Base-by-base conservation (phyloP, 1,139 yeast species). In the Hansenula anomala region DNA sequence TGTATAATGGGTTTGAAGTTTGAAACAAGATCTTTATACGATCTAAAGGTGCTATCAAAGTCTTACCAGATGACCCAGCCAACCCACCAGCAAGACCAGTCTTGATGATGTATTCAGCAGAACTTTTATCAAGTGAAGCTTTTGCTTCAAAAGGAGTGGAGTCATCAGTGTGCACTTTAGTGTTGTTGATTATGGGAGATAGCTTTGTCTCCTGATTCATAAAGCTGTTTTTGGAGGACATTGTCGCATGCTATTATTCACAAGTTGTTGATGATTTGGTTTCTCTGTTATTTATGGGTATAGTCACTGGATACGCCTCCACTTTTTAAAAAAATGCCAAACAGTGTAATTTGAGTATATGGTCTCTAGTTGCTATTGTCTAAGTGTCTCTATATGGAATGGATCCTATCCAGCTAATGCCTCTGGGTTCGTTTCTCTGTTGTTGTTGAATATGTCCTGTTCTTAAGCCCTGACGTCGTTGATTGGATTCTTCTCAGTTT, bases 61-160 rank as follows among this genome's bases (percentile, higher is more conserved):
- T 89, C 56, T 92, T 92, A 7, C 97, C 98, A 9, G 94, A 88
- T 39, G 90, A 80, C 0, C 99, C 99, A 0, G 98, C 97, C 1
- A 88, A 54, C 1, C 99, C 99, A 12, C 99, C 99, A 0, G 98
- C 95, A 1, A 89, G 54, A 0, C 96, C 98, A 19, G 95, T 83
- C 44, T 88, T 72, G 26, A 87, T 46, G 16, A 92, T 80, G 60
- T 92, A 92, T 42, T 85, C 90, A 26, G 82, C 47, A 7, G 90
- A 81, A 42, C 78, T 85, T 53, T 83, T 88, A 53, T 86, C 81
- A n/a, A 49, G 36, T 0, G 42, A 34, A 4, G 45, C 46, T n/a
- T 30, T 40, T 3, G 41, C 36, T 16, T 47, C 49, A 25, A 44
- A 44, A 1, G 50, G 49, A 13, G 48, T 44, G 11, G 51, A 38